These are phyloP conservation scores for Pyrus bretschneideri DNA, from an alignment of 306 rosid genomes.

Conservation along the genomic window DNA sequence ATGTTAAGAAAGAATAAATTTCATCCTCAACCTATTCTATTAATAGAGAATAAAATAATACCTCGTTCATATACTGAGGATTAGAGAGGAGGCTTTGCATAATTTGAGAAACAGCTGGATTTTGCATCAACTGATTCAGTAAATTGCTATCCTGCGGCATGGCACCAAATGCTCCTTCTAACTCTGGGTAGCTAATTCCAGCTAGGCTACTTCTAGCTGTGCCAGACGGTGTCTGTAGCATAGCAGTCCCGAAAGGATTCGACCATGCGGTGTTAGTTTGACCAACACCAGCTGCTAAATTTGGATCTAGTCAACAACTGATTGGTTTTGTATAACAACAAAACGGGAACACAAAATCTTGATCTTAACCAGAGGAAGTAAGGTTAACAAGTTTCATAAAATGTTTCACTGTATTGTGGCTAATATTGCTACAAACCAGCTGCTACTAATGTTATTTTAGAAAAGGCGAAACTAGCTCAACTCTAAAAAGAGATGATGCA, in stretches of 20 bases:
- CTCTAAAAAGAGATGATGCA: background rate
- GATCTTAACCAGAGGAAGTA: background rate
- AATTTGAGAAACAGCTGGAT: slow-evolving; percentile 80
- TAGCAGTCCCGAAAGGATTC: slow-evolving; percentile 45
- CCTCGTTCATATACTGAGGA: slow-evolving; percentile 79
- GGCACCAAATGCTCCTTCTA: slow-evolving; percentile 55
- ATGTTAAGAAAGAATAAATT: slow-evolving; percentile 17
- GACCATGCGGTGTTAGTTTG: slow-evolving; percentile 47
- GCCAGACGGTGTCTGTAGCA: slow-evolving; percentile 48
- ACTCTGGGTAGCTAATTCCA: slow-evolving; percentile 57
- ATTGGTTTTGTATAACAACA: background rate
- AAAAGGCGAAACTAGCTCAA: background rate
- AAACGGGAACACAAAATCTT: background rate
- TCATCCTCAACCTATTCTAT: slow-evolving; percentile 13
- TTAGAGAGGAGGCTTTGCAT: slow-evolving; percentile 80
- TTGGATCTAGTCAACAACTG: slow-evolving; percentile 3
- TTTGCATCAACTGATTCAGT: slow-evolving; percentile 68
- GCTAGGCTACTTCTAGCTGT: slow-evolving; percentile 57
- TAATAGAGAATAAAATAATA: slow-evolving; percentile 11
- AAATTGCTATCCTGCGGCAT: slow-evolving; percentile 46
- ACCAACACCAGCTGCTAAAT: slow-evolving; percentile 50
- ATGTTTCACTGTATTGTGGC: background rate
- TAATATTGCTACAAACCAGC: background rate
- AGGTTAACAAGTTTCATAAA: background rate
- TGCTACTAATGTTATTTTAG: background rate